Evolutionary conservation across 2,329 filamentous ascomycete species (phyloP), one percentile per base, ranked within the genome.

Genomic region (Cryphonectria nitschkei): DNA sequence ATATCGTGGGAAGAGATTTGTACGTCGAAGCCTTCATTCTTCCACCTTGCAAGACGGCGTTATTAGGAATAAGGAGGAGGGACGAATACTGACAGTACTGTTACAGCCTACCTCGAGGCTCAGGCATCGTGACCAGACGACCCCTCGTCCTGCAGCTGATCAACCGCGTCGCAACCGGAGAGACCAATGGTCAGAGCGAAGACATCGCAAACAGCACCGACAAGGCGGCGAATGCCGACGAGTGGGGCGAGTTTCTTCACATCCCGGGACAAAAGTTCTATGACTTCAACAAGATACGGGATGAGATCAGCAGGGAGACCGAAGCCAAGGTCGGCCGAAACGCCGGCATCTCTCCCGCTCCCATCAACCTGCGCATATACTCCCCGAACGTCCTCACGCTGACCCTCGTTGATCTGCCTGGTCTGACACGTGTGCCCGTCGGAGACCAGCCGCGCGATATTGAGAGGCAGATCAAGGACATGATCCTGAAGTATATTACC

Each of bases 1-100:
- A 99, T 80, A 99, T 99, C 79, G 96, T 99, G 70, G 96, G 96
- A 72, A 90, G 96, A 86, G 96, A 99, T 84, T 99, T 99, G 95
- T 98, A 87, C 85, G 93, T 87, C 71, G 68, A 34, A 67, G 70
- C 71, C 74, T 74, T 73, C 69, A 62, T 68, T 66, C 56, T 69
- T 70, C 58, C 29, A 65, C n/a, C 67, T 39, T 61, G 39, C 29
- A 43, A 29, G 50, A 39, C 65, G n/a, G 52, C 50, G 52, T n/a
- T 34, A 65, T 37, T 68, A 68, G 71, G 5, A 68, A 70, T 4
- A 29, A 8, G 16, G 37, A 5, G 29, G 43, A 29, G 6, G 22
- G 32, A 6, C 9, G 60, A 26, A 32, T 39, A 46, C 65, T 58
- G 60, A 70, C 68, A 67, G 32, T 13, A 65, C 14, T 63, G 29